Conservation (phyloP, 495 filamentous ascomycete species). For the Venustampulla echinocandica region DNA sequence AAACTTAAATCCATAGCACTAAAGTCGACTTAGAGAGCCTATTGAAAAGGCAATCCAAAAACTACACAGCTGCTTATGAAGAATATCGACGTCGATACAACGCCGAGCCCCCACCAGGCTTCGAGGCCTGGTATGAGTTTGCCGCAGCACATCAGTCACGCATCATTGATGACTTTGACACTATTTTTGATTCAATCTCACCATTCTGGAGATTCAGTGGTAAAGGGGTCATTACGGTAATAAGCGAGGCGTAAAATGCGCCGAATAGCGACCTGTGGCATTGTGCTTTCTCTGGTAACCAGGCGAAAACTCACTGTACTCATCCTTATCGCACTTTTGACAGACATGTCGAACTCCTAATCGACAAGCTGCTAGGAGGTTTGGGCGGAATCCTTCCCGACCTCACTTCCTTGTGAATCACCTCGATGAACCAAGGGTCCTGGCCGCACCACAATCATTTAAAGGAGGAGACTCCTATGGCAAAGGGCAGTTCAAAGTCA, state of each 20-base stretch:
- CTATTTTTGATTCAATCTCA: not conserved
- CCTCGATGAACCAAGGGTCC: conserved; percentile 6
- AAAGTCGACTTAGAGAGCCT: no score
- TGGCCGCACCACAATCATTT: not conserved
- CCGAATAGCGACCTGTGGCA: not conserved
- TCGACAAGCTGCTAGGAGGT: not conserved
- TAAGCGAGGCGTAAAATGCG: no score
- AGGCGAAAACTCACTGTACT: not conserved
- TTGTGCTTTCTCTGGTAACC: not conserved
- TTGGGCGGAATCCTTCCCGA: conserved; percentile 2
- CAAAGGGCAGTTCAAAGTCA: not conserved
- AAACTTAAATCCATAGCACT: no score
- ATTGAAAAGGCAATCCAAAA: not conserved
- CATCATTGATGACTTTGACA: conserved; percentile 46
- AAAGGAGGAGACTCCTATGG: not conserved
- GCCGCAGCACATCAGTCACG: conserved; percentile 65
- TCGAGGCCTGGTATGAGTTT: conserved; percentile 69
- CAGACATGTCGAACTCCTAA: not conserved
- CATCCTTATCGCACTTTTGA: not conserved
- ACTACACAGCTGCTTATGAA: conserved; percentile 42
- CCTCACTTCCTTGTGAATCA: not conserved
- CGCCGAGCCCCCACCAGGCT: conserved; percentile 51
- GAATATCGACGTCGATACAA: conserved; percentile 51
- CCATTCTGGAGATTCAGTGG: conserved; percentile 9
- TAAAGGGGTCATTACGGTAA: no score